A percentile compares a stretch with the other conserved stretches of the same genome.
Conservation (phyloP, 1,284 basidiomycete species). For the Fomes fomentarius region DNA sequence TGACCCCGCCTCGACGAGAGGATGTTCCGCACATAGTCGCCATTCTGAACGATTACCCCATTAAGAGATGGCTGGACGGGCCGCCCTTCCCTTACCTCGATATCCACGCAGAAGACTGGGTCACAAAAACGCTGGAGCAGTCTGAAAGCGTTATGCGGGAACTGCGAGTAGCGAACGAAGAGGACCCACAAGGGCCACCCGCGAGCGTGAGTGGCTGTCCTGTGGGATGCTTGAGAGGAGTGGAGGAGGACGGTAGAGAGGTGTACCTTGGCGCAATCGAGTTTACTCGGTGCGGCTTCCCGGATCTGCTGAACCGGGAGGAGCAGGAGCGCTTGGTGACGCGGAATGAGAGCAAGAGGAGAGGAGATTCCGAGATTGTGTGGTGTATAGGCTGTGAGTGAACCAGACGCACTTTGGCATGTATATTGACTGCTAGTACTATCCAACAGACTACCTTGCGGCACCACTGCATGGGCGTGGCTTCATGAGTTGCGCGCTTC, state of each 20-base stretch:
- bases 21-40: slow-evolving; percentile 43
- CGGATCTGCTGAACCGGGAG: slow-evolving; percentile 36
- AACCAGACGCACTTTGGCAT: neutral
- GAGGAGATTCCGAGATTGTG: slow-evolving; percentile 51
- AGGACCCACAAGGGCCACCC: slow-evolving; percentile 30
- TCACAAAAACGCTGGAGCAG: slow-evolving; percentile 26
- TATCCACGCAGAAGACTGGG: slow-evolving; percentile 43
- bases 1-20: slow-evolving; percentile 56
- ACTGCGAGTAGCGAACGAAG: slow-evolving; percentile 32
- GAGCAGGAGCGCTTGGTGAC: slow-evolving; percentile 37
- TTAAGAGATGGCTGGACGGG: slow-evolving; percentile 48
- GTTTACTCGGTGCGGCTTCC: slow-evolving; percentile 39
- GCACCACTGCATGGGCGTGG: slow-evolving; percentile 63
- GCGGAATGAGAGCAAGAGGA: slow-evolving; percentile 40
- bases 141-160: slow-evolving; percentile 43
- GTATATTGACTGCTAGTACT: neutral
- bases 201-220: slow-evolving; percentile 45
- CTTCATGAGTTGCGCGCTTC: slow-evolving; percentile 66
- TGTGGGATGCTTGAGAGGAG: slow-evolving; percentile 48
- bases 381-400: slow-evolving; percentile 57
- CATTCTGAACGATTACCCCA: slow-evolving; percentile 52
- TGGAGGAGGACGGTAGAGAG: slow-evolving; percentile 50
- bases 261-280: slow-evolving; percentile 49
- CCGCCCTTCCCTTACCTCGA: slow-evolving; percentile 56
- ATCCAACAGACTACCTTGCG: slow-evolving; percentile 60